Percentiles rank a stretch among this genome's conserved stretches.
phyloP scores from a whole-genome alignment of 108 stramenopile species.

The Nitzschia putrida region DNA sequence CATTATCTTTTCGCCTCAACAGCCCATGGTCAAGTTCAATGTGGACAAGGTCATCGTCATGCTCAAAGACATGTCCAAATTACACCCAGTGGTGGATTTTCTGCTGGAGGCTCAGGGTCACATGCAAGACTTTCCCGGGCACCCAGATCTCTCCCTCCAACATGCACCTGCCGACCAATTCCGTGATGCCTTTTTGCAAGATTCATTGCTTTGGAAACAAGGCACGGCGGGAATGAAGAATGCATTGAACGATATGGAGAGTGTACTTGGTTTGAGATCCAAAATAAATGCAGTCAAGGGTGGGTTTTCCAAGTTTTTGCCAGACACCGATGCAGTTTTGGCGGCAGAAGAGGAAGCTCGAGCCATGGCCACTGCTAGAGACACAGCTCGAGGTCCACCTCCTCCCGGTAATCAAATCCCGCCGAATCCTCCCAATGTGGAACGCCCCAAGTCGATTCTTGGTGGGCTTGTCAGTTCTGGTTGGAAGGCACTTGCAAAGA shows the following conservation, averaged over 20 bases:
- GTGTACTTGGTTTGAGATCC: constrained; percentile 37
- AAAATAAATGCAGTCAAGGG: constrained; percentile 33
- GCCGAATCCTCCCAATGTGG: neutral
- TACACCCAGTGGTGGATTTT: constrained; percentile 33
- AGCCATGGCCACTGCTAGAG: constrained; percentile 14
- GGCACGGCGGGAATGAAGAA: constrained; percentile 44
- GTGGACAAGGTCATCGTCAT: constrained; percentile 25
- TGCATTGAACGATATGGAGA: constrained; percentile 48
- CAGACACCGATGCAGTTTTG: constrained; percentile 25
- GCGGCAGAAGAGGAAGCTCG: constrained; percentile 28
- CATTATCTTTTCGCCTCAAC: constrained; percentile 60
- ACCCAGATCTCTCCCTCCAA: constrained; percentile 12
- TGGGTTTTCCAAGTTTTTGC: constrained; percentile 29
- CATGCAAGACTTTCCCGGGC: constrained; percentile 11
- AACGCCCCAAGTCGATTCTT: constrained; percentile 68
- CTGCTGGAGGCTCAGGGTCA: constrained; percentile 26
- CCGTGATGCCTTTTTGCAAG: constrained; percentile 59
- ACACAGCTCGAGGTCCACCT: constrained; percentile 8
- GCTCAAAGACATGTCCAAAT: constrained; percentile 20
- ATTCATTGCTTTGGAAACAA: constrained; percentile 29
- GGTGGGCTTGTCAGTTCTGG: constrained; percentile 73
- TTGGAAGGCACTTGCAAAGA: constrained; percentile 62
- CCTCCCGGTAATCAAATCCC: neutral
- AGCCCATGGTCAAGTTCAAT: constrained; percentile 39
- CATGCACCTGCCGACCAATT: constrained; percentile 41